Base-by-base conservation (phyloP, 1,284 basidiomycete genomes). In the Moniliella sp. region DNA sequence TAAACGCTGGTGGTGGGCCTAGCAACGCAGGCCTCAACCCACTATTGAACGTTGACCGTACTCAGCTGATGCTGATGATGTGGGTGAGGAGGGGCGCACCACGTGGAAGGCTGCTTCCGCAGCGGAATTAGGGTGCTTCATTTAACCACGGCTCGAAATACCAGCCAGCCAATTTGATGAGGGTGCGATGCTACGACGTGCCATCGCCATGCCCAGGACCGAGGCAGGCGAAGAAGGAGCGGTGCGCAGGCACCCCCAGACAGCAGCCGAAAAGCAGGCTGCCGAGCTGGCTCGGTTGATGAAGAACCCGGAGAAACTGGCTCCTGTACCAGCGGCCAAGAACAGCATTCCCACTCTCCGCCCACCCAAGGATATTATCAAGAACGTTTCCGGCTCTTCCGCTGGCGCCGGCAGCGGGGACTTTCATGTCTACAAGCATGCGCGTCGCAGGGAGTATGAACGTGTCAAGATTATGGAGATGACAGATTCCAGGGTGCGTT, bases 371-470 rank as follows among this genome's bases (percentile, higher is more conserved):
- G 57, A 57, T 30, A 49, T 50, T 77, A 88, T 97, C 77, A 93
- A 91, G 70, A 94, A 58, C 31, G 53, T 59, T 4, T 38, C 41
- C 28, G 61, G 57, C 25, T 50, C 46, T 21, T 55, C 45, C 25
- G 53, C 58, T 12, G 58, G 57, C 9, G 57, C 57, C 8, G 57
- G 58, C 4, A 51, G 47, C 26, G 58, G 58, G 23, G 58, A 60
- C 32, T 61, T 61, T 27, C 91, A 99, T 57, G 91, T 99, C 3
- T 99, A 97, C 67, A 97, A 97, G 62, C 84, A 91, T 27, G 74
- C 76, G 43, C 66, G 91, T 41, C 69, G 88, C 53, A 69, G 86
- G 52, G 91, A 99, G 64, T 94, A 88, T 50, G 91, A 99, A 61
- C 67, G 91, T 30, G 61, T 97, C 34, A 82, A 79, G 64, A 50